Base-by-base conservation (phyloP, 2,329 filamentous ascomycete genomes). In the Nannizzia gypsea region DNA sequence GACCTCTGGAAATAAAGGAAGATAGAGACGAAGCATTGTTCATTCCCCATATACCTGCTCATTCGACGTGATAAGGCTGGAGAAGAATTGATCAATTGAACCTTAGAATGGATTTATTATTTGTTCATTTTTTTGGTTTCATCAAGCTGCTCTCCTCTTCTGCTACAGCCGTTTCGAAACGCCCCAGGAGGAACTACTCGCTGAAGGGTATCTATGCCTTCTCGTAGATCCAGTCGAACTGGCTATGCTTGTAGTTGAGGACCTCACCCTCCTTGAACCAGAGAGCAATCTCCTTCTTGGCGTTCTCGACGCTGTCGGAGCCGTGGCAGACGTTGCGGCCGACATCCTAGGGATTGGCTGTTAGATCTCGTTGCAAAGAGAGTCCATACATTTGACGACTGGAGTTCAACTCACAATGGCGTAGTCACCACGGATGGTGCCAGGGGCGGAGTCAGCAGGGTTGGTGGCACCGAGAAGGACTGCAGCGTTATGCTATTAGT, bases 241-340 rank as follows among this genome's bases (percentile, higher is more conserved):
- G 83, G 75, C 88, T 81, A 68, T 81, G 81, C 84, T 93, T 92
- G 85, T 88, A 97, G 79, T 74, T 82, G 78, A 90, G 78, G 73
- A 96, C 75, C 78, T 97, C 93, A 69, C 84, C 85, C 69, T 88
- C 81, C 79, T 88, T 86, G 88, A 99, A 99, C 93, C 93, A 99
- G 75, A 97, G 86, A 72, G 87, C 87, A 76, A 99, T 99, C 84
- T 99, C 93, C 89, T 97, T 96, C 88, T 97, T 85, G 80, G 93
- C 93, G 82, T 85, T 96, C 86, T 99, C 93, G 79, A 99, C 92
- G 76, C 83, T 86, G 84, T 99, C 93, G 78, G 90, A 96, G 76
- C 93, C 93, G 86, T 99, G 93, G 89, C 92, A 97, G 81, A 97
- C 90, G 83, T 99, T 99, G 78, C 92, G 90, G 80, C 93, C 93